These are phyloP conservation scores for Citrullus colocynthis DNA, from an alignment of 306 rosid species.

Conservation along the genomic window DNA sequence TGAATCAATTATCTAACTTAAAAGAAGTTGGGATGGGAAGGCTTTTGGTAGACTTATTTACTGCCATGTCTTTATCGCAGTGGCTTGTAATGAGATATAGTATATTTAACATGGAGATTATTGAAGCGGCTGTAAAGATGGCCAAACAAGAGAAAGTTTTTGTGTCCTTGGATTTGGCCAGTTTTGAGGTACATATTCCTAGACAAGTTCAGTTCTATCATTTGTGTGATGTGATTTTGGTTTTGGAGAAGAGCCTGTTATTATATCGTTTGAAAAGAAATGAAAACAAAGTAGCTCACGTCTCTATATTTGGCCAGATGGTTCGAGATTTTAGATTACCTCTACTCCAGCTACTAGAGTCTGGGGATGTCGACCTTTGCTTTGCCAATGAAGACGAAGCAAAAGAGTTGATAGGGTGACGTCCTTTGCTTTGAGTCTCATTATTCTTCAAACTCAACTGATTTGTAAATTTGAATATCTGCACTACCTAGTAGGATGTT, in stretches of 20 bases:
- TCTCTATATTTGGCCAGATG: constrained; percentile 49
- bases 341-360: constrained; percentile 56
- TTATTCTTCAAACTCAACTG: not conserved
- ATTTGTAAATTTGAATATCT: not conserved
- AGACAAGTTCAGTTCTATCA: not conserved
- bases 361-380: constrained; percentile 77
- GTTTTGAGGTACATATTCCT: constrained; percentile 71
- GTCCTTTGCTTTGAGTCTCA: not conserved
- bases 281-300: constrained; percentile 2
- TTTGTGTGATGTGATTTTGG: not conserved
- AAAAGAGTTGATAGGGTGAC: constrained; percentile 75
- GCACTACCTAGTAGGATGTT: not conserved
- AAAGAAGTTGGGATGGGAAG: not conserved
- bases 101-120: constrained; percentile 62
- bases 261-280: not conserved
- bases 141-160: constrained; percentile 81
- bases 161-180: constrained; percentile 93
- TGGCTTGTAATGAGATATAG: constrained; percentile 83
- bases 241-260: not conserved
- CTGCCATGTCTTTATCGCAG: constrained; percentile 38
- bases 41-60: constrained; percentile 15
- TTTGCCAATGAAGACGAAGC: constrained; percentile 99
- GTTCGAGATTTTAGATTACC: constrained; percentile 58
- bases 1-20: not conserved
- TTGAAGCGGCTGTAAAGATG: constrained; percentile 61